Conservation (phyloP, 2,329 filamentous ascomycete species). For the Pseudogymnoascus sp. region DNA sequence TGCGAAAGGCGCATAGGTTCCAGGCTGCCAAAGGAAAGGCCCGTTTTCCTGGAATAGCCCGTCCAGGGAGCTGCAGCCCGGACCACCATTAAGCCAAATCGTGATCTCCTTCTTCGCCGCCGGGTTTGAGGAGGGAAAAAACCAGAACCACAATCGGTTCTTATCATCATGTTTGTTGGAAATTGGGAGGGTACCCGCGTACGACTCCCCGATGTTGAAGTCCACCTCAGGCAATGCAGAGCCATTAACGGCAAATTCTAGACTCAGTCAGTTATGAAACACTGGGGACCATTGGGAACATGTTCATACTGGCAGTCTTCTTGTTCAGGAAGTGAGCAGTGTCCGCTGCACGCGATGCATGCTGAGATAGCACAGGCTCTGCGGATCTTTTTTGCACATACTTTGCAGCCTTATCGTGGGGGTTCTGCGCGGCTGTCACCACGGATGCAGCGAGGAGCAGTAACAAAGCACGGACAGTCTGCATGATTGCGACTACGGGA, state of each 20-base stretch:
- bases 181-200: conserved; percentile 43
- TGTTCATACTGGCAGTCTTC: conserved; percentile 16
- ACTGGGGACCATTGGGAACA: not conserved
- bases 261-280: not conserved
- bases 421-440: conserved; percentile 31
- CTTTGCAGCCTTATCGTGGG: conserved; percentile 17
- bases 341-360: conserved; percentile 12
- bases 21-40: conserved; percentile 29
- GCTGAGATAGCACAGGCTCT: conserved; percentile 12
- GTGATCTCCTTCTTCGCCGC: conserved; percentile 40
- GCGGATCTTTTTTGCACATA: conserved; percentile 14
- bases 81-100: conserved; percentile 59
- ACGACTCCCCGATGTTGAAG: conserved; percentile 27
- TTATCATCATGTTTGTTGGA: conserved; percentile 38
- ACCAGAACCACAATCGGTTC: conserved; percentile 47
- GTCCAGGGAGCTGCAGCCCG: conserved; percentile 53
- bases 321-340: conserved; percentile 19
- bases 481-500: not conserved
- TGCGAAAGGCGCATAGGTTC: conserved; percentile 20
- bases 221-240: conserved; percentile 24
- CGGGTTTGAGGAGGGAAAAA: conserved; percentile 44
- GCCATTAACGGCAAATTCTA: conserved; percentile 26
- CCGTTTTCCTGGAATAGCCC: conserved; percentile 53
- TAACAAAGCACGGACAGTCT: not conserved
- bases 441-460: conserved; percentile 18